A percentile compares a stretch with the other conserved stretches of the same genome.
Conservation (phyloP, 805 yeast species). For the Tetrapisispora iriomotensis region DNA sequence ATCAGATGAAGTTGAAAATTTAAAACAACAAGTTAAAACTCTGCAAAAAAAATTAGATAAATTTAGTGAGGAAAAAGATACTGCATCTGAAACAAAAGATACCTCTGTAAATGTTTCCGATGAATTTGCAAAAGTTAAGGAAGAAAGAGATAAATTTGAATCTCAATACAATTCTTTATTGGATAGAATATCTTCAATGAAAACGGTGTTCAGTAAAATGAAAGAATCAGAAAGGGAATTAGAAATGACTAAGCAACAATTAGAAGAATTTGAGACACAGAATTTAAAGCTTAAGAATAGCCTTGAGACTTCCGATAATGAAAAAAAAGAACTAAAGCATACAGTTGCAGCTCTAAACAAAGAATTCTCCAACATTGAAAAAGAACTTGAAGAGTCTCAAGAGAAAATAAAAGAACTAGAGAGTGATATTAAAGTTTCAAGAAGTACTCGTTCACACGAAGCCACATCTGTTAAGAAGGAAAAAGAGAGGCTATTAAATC, state of each 20-base stretch:
- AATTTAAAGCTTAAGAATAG: conserved; percentile 30
- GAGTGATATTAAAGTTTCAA: conserved; percentile 29
- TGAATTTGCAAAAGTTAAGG: conserved; percentile 30
- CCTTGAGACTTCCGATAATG: conserved; percentile 27
- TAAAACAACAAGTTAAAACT: not conserved
- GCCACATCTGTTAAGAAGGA: conserved; percentile 11
- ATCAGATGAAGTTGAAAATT: not conserved
- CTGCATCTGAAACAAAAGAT: not conserved
- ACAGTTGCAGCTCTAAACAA: conserved; percentile 31
- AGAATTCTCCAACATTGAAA: conserved; percentile 39
- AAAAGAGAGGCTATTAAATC: conserved; percentile 12
- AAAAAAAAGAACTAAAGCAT: conserved; percentile 26
- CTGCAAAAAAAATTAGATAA: conserved; percentile 6
- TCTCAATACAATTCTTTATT: conserved; percentile 52
- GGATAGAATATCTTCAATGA: conserved; percentile 62
- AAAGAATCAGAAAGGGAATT: conserved; percentile 58
- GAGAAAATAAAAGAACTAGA: conserved; percentile 36
- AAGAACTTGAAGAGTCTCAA: conserved; percentile 42
- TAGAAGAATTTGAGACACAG: conserved; percentile 38
- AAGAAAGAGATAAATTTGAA: conserved; percentile 49
- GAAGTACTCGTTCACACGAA: conserved; percentile 34
- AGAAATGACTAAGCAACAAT: conserved; percentile 38
- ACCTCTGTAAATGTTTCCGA: conserved; percentile 3
- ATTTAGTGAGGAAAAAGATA: not conserved
- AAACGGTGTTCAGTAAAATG: conserved; percentile 61